Evolutionary conservation across 1,284 basidiomycete genomes (phyloP), one percentile per base, ranked within the genome.

Genomic region (Earliella scabrosa): DNA sequence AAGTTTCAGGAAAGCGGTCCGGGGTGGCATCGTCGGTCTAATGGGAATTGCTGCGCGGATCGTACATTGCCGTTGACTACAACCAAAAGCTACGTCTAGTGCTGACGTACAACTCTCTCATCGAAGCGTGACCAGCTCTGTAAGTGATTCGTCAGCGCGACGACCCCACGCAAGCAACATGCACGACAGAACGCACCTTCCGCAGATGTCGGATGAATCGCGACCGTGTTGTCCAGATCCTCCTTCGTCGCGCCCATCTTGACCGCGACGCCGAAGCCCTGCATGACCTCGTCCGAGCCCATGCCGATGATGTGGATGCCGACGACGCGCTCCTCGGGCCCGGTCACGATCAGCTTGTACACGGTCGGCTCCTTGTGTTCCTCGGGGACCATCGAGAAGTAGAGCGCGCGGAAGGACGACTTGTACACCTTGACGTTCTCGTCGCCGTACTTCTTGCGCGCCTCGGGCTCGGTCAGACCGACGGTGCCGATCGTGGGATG

Each of bases 401-500:
- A 95, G 59, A 97, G 81, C 27, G 89, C 83, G 48, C 87, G 86
- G 87, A 95, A 96, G 51, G 81, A 83, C 1, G 89, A 85, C 68
- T 88, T 88, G 73, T 92, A 98, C 43, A 96, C 88, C 77, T 97
- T 98, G 67, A 99, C 81, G 51, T 87, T 80, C 64, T 86, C 86
- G 64, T 88, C 85, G 50, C 95, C 96, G 67, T 91, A 97, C 75
- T 93, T 89, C 74, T 91, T 77, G 63, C 86, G 80, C 23, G 97
- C 97, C 69, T 98, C 83, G 0, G 90, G 87, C 71, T 99, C 97
- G 7, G 94, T 95, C 55, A 97, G 77, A 52, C 95, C 95, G 44
- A 97, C 92, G 11, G 93, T 92, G 29, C 95, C 95, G 61, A 96
- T 92, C 11, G 95, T 86, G 1, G 95, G 95, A 73, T 98, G 95